phyloP scores from a whole-genome alignment of 2,329 filamentous ascomycete species.

The Ascochyta clinopodiicola region DNA sequence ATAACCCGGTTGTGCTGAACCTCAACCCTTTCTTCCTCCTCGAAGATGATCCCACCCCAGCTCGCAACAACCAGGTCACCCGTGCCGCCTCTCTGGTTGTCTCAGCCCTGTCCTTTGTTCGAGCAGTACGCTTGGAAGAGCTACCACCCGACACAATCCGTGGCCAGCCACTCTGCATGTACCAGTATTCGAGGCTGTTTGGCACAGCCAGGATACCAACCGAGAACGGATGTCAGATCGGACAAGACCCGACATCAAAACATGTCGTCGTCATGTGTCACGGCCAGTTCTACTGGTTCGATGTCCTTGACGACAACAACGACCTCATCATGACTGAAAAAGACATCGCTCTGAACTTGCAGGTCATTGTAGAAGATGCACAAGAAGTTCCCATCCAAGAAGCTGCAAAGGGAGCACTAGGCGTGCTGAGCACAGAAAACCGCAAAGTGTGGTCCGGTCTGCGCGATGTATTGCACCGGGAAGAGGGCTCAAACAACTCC shows the following conservation, averaged over 20 bases:
- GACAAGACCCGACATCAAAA: slow-evolving; percentile 90
- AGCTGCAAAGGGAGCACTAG: slow-evolving; percentile 91
- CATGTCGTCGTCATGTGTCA: slow-evolving; percentile 93
- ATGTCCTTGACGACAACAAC: slow-evolving; percentile 91
- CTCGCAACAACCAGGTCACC: slow-evolving; percentile 94
- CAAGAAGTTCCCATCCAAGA: slow-evolving; percentile 88
- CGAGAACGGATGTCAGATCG: slow-evolving; percentile 92
- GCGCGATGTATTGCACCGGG: slow-evolving; percentile 83
- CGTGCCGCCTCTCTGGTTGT: slow-evolving; percentile 89
- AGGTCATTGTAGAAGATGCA: slow-evolving; percentile 91
- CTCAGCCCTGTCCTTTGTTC: slow-evolving; percentile 88
- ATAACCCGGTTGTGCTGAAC: slow-evolving; percentile 96
- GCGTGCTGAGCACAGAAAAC: slow-evolving; percentile 94
- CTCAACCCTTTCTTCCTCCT: slow-evolving; percentile 97
- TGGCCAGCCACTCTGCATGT: slow-evolving; percentile 92
- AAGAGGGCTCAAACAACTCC: slow-evolving; percentile 90
- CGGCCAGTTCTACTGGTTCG: slow-evolving; percentile 99
- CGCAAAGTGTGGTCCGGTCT: slow-evolving; percentile 94
- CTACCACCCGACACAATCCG: slow-evolving; percentile 85
- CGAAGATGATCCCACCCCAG: slow-evolving; percentile 96
- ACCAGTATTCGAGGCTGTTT: slow-evolving; percentile 94
- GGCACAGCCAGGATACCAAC: slow-evolving; percentile 94
- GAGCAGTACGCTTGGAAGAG: slow-evolving; percentile 91
- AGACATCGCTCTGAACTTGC: slow-evolving; percentile 87
- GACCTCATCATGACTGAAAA: slow-evolving; percentile 98